Conservation (phyloP, 768 basidiomycete genomes). For the Strobilomyces dryophilus region DNA sequence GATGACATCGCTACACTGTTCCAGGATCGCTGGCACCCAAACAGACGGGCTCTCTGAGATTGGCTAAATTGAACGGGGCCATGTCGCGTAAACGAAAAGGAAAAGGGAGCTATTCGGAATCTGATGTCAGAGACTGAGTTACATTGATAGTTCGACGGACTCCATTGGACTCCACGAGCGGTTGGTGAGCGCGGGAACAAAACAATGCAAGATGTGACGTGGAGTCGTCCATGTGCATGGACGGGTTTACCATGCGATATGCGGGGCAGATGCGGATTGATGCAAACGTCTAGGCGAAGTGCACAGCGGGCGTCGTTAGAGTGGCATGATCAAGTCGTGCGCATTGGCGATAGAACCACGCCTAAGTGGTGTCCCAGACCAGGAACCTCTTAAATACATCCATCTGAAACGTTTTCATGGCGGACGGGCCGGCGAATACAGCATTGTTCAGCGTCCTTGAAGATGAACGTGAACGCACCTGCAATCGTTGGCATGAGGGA, state of each 20-base stretch:
- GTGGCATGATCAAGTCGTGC: not conserved
- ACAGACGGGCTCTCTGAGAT: not conserved
- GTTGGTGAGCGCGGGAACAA: slow-evolving; percentile 10
- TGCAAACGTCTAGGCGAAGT: not conserved
- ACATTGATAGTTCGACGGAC: not conserved
- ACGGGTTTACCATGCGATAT: not conserved
- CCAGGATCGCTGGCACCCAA: not conserved
- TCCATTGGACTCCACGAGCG: not conserved
- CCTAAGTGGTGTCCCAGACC: not conserved
- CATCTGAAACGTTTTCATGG: slow-evolving; percentile 4
- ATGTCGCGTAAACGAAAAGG: slow-evolving; percentile 10
- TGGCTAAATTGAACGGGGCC: slow-evolving; percentile 5
- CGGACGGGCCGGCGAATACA: not conserved
- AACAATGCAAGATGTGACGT: not conserved
- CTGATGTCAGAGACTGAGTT: not conserved
- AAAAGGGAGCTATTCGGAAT: not conserved
- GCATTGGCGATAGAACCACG: not conserved
- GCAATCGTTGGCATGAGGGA: not conserved
- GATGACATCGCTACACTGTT: slow-evolving; percentile 1
- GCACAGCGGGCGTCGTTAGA: slow-evolving; percentile 1
- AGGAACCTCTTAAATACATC: not conserved
- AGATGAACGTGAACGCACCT: not conserved
- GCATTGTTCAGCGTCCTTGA: not conserved
- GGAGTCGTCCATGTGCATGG: not conserved
- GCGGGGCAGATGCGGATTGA: slow-evolving; percentile 7